Conservation (phyloP, 1,284 basidiomycete species). For the Meripilus lineatus region DNA sequence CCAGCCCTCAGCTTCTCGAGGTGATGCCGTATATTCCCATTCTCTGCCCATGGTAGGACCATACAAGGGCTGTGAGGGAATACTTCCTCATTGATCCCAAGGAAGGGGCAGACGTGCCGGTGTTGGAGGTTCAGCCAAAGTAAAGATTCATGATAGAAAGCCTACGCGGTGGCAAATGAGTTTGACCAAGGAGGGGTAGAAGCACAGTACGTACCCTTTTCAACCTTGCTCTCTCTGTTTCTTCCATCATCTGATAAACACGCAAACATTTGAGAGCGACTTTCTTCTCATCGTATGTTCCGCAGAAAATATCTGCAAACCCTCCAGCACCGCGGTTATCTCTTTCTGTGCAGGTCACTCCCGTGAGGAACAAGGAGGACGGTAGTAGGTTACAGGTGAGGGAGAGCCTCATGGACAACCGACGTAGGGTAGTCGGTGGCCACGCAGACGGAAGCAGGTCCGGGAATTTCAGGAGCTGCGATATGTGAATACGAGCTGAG, state of each 20-base stretch:
- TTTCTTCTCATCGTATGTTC: not conserved
- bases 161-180: not conserved
- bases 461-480: no score
- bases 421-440: no score
- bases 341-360: not conserved
- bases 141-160: slow-evolving; percentile 3
- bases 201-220: not conserved
- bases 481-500: no score
- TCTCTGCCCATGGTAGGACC: slow-evolving; percentile 5
- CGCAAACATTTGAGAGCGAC: slow-evolving; percentile 8
- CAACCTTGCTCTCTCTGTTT: not conserved
- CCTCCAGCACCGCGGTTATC: not conserved
- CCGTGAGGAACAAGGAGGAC: not conserved
- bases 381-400: not conserved
- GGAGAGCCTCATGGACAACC: not conserved
- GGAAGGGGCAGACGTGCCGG: slow-evolving; percentile 6
- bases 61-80: not conserved
- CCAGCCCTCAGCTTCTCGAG: not conserved
- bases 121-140: slow-evolving; percentile 7
- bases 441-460: no score
- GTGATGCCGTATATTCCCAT: slow-evolving; percentile 3
- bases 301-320: slow-evolving; percentile 4
- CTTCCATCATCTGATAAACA: not conserved
- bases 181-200: no score
- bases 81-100: slow-evolving; percentile 1